A percentile compares a stretch with the other conserved stretches of the same genome.
Conservation (phyloP, 352 stramenopile genomes). For the Phytophthora europaea region DNA sequence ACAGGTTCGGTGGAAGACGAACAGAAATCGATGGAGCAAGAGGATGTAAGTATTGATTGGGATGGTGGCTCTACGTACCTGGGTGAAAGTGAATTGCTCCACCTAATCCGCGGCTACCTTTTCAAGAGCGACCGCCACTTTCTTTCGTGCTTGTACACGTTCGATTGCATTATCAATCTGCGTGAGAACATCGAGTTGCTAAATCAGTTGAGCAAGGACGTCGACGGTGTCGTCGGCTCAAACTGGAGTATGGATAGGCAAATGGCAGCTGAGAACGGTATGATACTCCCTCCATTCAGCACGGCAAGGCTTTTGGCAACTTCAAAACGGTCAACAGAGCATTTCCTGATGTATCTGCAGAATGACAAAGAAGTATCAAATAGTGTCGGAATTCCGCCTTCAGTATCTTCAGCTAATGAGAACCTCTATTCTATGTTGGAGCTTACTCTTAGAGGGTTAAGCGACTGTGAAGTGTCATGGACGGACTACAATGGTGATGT, state of each 20-base stretch:
- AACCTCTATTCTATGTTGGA: conserved; percentile 92
- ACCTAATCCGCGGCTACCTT: conserved; percentile 78
- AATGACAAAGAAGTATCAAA: conserved; percentile 28
- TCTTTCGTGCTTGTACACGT: conserved; percentile 84
- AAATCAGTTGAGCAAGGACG: conserved; percentile 46
- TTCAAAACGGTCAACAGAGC: conserved; percentile 74
- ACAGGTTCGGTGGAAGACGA: conserved; percentile 43
- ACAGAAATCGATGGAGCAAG: conserved; percentile 57
- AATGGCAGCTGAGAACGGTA: conserved; percentile 53
- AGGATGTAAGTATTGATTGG: conserved; percentile 51
- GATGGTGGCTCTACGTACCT: conserved; percentile 57
- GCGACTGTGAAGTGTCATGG: conserved; percentile 89
- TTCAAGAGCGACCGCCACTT: conserved; percentile 86
- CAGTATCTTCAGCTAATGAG: conserved; percentile 74
- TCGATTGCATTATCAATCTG: conserved; percentile 77
- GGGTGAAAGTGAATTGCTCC: conserved; percentile 75
- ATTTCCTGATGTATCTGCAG: conserved; percentile 91
- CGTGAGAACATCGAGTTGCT: conserved; percentile 57
- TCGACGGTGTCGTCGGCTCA: conserved; percentile 59
- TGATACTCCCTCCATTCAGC: conserved; percentile 87
- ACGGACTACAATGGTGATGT: conserved; percentile 74
- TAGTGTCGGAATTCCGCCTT: conserved; percentile 4
- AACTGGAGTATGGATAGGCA: conserved; percentile 59
- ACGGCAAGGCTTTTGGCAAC: conserved; percentile 77
- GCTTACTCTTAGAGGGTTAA: conserved; percentile 76